Evolutionary conservation across 2,329 filamentous ascomycete genomes (phyloP), one percentile per base, ranked within the genome.

Genomic region (Pseudocercospora vitis): DNA sequence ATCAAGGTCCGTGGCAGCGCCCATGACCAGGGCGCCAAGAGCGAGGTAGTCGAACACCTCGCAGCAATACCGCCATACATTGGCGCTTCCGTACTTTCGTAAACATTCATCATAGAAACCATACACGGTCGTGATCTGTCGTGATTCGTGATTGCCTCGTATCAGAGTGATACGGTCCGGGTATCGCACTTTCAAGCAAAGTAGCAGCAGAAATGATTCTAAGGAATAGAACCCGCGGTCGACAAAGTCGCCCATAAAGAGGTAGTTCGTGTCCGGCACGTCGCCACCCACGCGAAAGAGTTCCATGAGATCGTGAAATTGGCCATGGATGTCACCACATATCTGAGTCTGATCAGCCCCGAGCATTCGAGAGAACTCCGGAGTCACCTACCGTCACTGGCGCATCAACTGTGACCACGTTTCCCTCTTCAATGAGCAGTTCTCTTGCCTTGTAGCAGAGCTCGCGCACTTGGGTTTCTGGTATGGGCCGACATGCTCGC

Each of bases 21-120:
- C 94, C n/a, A 96, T 82, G 5, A 94, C 89, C 60, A 96, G 85
- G 42, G 91, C 91, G 48, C 89, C 91, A 4, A 96, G 82, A 4
- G 91, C 90, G 18, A 99, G 84, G 71, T 96, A 97, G 74, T 99
- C 92, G 70, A 99, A 99, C 3, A 97, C 88, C 66, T 99, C 94
- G 74, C 91, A 96, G 76, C 91, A 99, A 70, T 96, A 77, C 50
- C 89, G 82, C 92, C 92, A 97, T 1, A 97, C 92, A 65, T 96
- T 97, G 31, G 92, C 91, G 70, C 96, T 97, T 73, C 94, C 94
- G 72, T 99, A 99, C 78, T 99, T 99, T 72, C 91, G 89, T 66
- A 97, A 84, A 73, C 94, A 99, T 74, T 99, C 94, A 73, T 97
- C 94, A 78, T 99, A 99, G 78, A 99, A 99, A 59, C 94, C 94